Evolutionary conservation across 148 eudicot species (phyloP).

Genomic region (Chenopodium berlandieri): DNA sequence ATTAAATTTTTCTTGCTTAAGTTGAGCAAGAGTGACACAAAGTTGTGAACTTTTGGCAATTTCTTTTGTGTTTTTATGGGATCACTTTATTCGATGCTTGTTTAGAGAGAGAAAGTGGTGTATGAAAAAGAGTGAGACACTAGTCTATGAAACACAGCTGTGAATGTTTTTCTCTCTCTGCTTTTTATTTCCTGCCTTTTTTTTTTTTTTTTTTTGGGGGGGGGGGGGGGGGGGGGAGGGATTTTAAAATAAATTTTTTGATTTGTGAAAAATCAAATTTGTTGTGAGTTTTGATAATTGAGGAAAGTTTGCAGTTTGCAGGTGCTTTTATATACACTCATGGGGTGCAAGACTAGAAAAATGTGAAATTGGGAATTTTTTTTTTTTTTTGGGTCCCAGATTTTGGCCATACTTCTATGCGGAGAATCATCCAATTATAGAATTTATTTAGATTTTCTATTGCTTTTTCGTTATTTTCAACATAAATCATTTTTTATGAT

Average conservation of each 20-base stretch:
- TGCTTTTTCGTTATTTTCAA: not conserved
- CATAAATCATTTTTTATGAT: not conserved
- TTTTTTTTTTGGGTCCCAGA: slow-evolving; percentile 3
- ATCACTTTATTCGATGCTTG: slow-evolving; percentile 51
- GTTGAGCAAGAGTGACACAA: slow-evolving; percentile 22
- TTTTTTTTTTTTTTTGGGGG: not conserved
- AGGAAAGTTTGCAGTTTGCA: slow-evolving; percentile 7
- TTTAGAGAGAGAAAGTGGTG: slow-evolving; percentile 23
- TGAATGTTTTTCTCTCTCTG: slow-evolving; percentile 15
- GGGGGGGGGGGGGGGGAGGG: not conserved
- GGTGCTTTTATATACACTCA: slow-evolving; percentile 32
- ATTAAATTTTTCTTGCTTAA: not conserved
- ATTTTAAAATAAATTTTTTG: not conserved
- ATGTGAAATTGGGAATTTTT: not conserved
- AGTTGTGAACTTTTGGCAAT: slow-evolving; percentile 29
- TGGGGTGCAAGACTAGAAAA: not conserved
- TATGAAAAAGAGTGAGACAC: slow-evolving; percentile 6
- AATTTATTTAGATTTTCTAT: too few species aligned
- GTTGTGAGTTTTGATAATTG: not conserved
- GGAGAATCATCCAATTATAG: not conserved
- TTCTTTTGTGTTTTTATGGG: slow-evolving; percentile 12
- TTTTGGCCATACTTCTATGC: slow-evolving; percentile 4
- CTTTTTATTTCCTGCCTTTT: not conserved
- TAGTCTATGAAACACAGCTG: slow-evolving; percentile 38
- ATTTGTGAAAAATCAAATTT: not conserved